A percentile compares a stretch with the other conserved stretches of the same genome.
Evolutionary conservation across 2,329 filamentous ascomycete genomes (phyloP).

Genomic region (Microcyclospora tardicrescens): DNA sequence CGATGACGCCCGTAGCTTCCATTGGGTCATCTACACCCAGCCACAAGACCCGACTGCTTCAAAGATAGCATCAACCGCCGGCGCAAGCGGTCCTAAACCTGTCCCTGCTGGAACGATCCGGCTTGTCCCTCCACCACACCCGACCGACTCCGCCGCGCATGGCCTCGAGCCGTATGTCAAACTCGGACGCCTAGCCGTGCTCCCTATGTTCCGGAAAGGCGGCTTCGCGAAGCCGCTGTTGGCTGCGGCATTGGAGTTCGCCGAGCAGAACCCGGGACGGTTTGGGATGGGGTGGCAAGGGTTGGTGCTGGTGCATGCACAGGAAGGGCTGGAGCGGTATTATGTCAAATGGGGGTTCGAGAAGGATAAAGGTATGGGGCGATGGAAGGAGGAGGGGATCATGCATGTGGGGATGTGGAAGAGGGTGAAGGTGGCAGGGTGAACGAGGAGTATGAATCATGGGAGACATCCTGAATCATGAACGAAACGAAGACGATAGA

Average conservation of each 20-base stretch:
- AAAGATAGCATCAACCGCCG: constrained; percentile 30
- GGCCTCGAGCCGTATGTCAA: constrained; percentile 54
- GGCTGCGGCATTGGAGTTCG: constrained; percentile 54
- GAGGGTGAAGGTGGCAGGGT: constrained; percentile 20
- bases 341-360: constrained; percentile 65
- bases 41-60: constrained; percentile 29
- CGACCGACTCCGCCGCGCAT: constrained; percentile 12
- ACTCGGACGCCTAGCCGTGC: constrained; percentile 62
- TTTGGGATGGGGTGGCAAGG: constrained; percentile 52
- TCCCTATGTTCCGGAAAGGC: constrained; percentile 34
- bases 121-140: constrained; percentile 59
- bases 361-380: constrained; percentile 58
- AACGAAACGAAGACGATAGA: no score
- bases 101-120: constrained; percentile 63
- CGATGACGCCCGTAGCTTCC: constrained; percentile 67
- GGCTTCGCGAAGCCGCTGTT: constrained; percentile 55
- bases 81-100: constrained; percentile 24
- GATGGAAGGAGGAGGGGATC: constrained; percentile 75
- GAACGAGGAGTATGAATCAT: no score
- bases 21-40: constrained; percentile 65
- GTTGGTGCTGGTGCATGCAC: constrained; percentile 67
- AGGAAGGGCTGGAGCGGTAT: constrained; percentile 48
- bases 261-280: constrained; percentile 42
- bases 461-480: no score
- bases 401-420: constrained; percentile 76